Percentiles rank a stretch among this genome's conserved stretches.
phyloP scores from a whole-genome alignment of 2,329 filamentous ascomycete genomes.

The Microdochium paspali region DNA sequence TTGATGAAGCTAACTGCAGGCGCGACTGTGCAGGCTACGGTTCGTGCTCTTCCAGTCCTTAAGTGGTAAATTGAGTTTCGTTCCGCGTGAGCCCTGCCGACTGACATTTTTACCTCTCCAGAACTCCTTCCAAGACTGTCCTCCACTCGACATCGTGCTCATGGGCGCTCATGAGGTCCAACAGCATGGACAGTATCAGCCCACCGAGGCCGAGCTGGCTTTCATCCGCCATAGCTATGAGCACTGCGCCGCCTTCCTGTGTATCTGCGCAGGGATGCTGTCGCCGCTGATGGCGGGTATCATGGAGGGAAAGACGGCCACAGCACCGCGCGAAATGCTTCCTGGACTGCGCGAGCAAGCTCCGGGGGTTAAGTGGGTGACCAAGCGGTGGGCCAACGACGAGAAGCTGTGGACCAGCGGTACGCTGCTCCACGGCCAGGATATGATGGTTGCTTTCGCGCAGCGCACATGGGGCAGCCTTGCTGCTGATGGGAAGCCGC shows the following conservation, averaged over 20 bases:
- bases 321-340: conserved; percentile 22
- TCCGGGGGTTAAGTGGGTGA: conserved; percentile 25
- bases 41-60: conserved; percentile 5
- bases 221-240: conserved; percentile 25
- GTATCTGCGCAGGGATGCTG: conserved; percentile 26
- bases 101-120: conserved; percentile 5
- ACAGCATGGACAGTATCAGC: conserved; percentile 16
- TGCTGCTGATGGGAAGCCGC: conserved; percentile 1
- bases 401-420: conserved; percentile 27
- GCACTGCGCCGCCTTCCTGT: conserved; percentile 25
- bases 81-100: background rate
- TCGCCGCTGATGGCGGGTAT: conserved; percentile 23
- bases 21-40: conserved; percentile 19
- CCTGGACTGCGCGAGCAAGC: conserved; percentile 12
- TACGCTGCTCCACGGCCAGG: conserved; percentile 22
- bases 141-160: conserved; percentile 28
- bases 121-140: conserved; percentile 28
- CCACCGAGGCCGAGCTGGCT: conserved; percentile 21
- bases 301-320: conserved; percentile 25
- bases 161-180: conserved; percentile 23
- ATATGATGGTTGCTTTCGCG: conserved; percentile 22
- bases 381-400: conserved; percentile 23
- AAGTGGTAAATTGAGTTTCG: background rate
- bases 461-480: conserved; percentile 17
- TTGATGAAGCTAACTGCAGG: conserved; percentile 12